Evolutionary conservation across 306 rosid genomes (phyloP), one percentile per base, ranked within the genome.

Genomic region (Purshia tridentata): DNA sequence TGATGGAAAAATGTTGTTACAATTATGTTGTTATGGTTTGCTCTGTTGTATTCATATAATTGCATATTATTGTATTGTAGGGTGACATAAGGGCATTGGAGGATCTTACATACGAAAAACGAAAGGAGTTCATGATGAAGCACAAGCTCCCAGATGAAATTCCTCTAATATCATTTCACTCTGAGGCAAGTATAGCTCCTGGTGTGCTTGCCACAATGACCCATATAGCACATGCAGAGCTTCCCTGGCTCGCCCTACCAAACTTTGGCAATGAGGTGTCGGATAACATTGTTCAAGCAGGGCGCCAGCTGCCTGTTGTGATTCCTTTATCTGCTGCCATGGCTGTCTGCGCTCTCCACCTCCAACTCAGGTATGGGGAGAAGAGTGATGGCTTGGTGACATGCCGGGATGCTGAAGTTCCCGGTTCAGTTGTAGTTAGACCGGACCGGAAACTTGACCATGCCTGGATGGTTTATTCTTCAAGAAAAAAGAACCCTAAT

Each of bases 391-490:
- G 96, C 9, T 53, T 91, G 15, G 92, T 93, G 65, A 86, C 89
- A 0, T 81, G 94, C 74, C 79, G 81, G 0, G 97, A 93, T 9
- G 96, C 98, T 13, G 81, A 91, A 77, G 98, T 93, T 77, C 90
- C 98, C 0, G 97, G 97, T 71, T 93, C 98, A 0, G 84, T 89
- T 40, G 90, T 91, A 19, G 87, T 89, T 8, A 81, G 82, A 78
- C 89, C 92, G 1, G 86, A 84, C 48, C 82, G 72, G 84, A 89
- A 89, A 80, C 92, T 93, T 50, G 91, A 91, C 60, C 98, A 93
- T 80, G 87, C 88, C n/a, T 93, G 92, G 92, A 91, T 89, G 93
- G 97, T 89, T 57, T 91, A 91, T 82, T 88, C 93, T 64, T 81
- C 96, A 46, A 81, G 80, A 54, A 81, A 81, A 74, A 84, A 60